Evolutionary conservation across 441 rosid species (phyloP).

Genomic region (Erodium chrysanthum): DNA sequence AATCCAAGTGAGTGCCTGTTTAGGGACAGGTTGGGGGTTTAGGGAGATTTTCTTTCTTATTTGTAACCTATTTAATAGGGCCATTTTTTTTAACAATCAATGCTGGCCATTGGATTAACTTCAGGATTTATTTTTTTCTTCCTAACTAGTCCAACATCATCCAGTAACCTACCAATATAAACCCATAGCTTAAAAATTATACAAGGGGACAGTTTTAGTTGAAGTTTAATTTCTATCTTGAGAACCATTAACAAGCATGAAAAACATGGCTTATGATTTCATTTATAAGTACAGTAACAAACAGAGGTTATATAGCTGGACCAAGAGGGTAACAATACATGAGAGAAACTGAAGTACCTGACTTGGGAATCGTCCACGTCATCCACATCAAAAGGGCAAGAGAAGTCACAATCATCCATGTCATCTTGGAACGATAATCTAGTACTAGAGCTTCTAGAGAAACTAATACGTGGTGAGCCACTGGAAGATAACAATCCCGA

Average conservation of each 20-base stretch:
- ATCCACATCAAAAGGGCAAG: conserved; percentile 82
- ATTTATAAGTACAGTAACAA: conserved; percentile 1
- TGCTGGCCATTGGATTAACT: no score
- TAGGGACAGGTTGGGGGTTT: no score
- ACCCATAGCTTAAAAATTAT: no score
- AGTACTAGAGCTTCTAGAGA: conserved; percentile 65
- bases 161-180: no score
- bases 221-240: background rate
- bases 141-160: no score
- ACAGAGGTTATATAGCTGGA: no score
- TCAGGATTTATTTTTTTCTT: no score
- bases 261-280: background rate
- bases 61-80: no score
- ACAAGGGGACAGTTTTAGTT: background rate
- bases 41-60: no score
- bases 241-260: conserved; percentile 3
- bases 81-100: no score
- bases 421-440: conserved; percentile 76
- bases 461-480: conserved; percentile 64
- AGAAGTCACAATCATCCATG: conserved; percentile 63
- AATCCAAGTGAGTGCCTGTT: no score
- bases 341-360: conserved; percentile 45
- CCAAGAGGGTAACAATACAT: no score
- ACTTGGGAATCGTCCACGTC: conserved; percentile 57
- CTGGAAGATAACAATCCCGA: conserved; percentile 76